phyloP scores from a whole-genome alignment of 768 basidiomycete genomes.

The Calocera viscosa region DNA sequence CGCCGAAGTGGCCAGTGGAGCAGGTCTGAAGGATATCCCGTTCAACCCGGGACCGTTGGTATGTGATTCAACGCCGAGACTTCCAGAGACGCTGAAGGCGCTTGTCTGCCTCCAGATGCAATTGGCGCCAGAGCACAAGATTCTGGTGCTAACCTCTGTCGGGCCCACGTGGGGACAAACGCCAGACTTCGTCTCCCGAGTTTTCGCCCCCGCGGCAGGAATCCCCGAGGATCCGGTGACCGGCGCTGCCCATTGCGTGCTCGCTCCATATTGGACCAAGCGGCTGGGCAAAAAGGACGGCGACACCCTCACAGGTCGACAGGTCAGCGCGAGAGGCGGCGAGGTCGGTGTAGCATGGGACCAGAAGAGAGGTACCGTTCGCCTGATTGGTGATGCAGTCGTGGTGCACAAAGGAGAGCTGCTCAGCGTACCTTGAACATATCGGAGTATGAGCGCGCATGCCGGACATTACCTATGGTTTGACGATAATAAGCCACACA shows the following conservation, averaged over 20 bases:
- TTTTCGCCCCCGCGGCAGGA: constrained; percentile 21
- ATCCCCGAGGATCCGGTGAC: constrained; percentile 26
- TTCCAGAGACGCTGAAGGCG: too few species aligned
- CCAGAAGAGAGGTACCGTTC: not conserved
- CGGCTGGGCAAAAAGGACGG: not conserved
- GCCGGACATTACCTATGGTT: not conserved
- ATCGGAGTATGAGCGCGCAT: not conserved
- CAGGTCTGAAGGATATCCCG: not conserved
- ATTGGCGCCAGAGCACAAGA: not conserved
- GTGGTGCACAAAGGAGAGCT: not conserved
- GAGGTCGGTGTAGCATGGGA: not conserved
- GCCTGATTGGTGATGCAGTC: not conserved
- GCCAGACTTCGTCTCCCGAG: constrained; percentile 24
- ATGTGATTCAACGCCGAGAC: not conserved
- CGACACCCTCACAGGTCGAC: not conserved
- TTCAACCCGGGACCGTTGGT: not conserved
- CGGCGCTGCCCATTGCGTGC: constrained; percentile 24
- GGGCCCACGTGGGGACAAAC: constrained; percentile 10
- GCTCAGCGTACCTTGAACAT: not conserved
- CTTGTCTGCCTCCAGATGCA: constrained; percentile 5
- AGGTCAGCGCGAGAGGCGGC: not conserved
- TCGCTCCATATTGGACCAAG: constrained; percentile 24
- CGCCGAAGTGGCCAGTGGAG: not conserved
- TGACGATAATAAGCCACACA: too few species aligned
- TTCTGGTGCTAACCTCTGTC: constrained; percentile 19